Base-by-base conservation (phyloP, 2,329 filamentous ascomycete genomes). In the Aspergillus pseudoterreus region DNA sequence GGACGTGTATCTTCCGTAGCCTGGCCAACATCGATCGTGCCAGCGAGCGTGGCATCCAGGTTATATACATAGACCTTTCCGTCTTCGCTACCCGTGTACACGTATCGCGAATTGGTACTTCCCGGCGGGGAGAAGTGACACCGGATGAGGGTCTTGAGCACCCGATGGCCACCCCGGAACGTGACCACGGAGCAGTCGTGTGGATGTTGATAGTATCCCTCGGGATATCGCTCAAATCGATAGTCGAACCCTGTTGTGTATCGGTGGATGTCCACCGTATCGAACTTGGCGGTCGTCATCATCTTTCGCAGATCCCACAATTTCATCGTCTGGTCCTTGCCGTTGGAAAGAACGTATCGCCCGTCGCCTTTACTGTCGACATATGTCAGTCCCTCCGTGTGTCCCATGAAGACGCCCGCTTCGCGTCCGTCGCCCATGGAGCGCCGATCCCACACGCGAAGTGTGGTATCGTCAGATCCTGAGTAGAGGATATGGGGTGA, bases 321-420 rank as follows among this genome's bases (percentile, higher is more conserved):
- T 72, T 97, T 97, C 83, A 95, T 95, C 39, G 86, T 92, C 70
- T 97, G 94, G 66, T 99, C 94, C 67, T 97, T 99, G 55, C 85
- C 90, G 63, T 99, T 99, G 59, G 87, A 92, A 22, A 99, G 82
- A 8, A 97, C 87, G 68, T 97, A 97, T 51, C 92, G 82, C 2
- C 85, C 84, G 63, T 96, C 90, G 38, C 88, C 90, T 78, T 97
- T 92, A 71, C 87, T 92, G 66, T 86, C 83, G 32, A 86, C 82
- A 55, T 85, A 86, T 0, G 83, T 86, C 45, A 86, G 60, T 6
- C 83, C 83, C 67, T 86, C 83, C 0, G 82, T 85, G 60, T 86
- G 83, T 6, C 83, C 83, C 33, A 86, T 70, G 65, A 86, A 86
- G 10, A 83, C 82, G 8, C 83, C 83, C 2, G 83, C 83, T 64